Base-by-base conservation (phyloP, 495 filamentous ascomycete species). In the Podospora comata region DNA sequence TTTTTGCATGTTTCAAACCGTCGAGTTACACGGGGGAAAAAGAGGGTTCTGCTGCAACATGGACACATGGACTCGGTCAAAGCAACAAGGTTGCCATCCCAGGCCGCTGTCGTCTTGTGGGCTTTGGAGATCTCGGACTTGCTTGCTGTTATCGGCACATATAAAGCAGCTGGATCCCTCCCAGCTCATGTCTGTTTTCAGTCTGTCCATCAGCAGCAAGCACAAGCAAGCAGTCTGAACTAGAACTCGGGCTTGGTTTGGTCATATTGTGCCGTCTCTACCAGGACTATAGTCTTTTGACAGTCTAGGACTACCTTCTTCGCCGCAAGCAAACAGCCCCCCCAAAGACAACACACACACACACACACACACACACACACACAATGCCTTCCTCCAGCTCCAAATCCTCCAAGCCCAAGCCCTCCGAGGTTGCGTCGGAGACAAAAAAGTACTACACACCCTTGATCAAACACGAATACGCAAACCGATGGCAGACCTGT, bases 361-460 rank as follows among this genome's bases (percentile, higher is more conserved):
- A 32, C 30, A 32, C 30, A 32, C 30, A 32, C 30, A 32, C 30
- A 32, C 30, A 32, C 7, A 32, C 39, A 48, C 19, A 20, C 66
- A 71, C 68, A 39, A 90, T 90, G 88, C 87, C 88, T 72, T 71
- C 80, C 53, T 68, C 71, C 26, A 74, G 67, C 59, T 74, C 74
- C 65, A 73, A 74, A 55, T 81, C 76, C 53, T 78, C 83, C 54
- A 87, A 86, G 75, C 84, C 85, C 48, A 90, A 89, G 79, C 87
- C 89, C 19, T 87, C 87, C 23, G 89, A 91, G 62, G 87, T 91
- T 44, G 89, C 89, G 53, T 83, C 87, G 2, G 88, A 91, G 75
- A 86, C 89, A 28, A 91, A 90, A 78, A 85, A 79, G 71, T 79
- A 79, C 20, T 90, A 85, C 72, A 87, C 90, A 39, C 88, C 88